Conservation (phyloP, 2,329 filamentous ascomycete genomes). For the Fusarium papillatum region DNA sequence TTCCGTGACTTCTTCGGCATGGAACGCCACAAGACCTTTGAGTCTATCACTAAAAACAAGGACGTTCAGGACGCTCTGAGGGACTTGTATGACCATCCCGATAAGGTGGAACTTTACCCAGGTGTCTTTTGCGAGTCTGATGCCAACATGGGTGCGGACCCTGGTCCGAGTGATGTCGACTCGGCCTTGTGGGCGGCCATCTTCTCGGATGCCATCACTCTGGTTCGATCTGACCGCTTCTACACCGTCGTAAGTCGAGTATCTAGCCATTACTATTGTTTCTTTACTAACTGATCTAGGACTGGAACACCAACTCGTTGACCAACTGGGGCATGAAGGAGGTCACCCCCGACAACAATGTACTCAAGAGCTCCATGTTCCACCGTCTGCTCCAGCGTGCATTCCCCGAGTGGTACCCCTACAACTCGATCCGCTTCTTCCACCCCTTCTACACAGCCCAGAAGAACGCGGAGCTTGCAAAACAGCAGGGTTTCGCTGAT, state of each 20-base stretch:
- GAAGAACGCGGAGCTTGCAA: conserved; percentile 30
- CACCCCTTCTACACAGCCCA: conserved; percentile 38
- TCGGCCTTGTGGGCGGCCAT: conserved; percentile 73
- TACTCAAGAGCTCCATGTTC: conserved; percentile 39
- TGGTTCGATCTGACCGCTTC: conserved; percentile 78
- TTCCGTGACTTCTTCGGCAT: conserved; percentile 73
- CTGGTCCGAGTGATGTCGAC: conserved; percentile 74
- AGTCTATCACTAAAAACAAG: conserved; percentile 39
- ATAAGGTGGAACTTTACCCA: conserved; percentile 74
- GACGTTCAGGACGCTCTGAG: conserved; percentile 23
- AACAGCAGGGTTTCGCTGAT: conserved; percentile 24
- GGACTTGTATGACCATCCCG: conserved; percentile 70
- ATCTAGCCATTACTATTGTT: rapidly evolving
- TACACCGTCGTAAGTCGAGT: conserved; percentile 59
- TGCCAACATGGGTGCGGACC: conserved; percentile 74
- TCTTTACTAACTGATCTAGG: conserved; percentile 20
- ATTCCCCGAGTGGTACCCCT: conserved; percentile 38
- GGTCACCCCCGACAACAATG: conserved; percentile 32
- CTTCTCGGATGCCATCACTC: conserved; percentile 77
- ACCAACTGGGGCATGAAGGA: conserved; percentile 47
- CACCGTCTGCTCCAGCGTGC: conserved; percentile 39
- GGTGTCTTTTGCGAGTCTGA: conserved; percentile 75
- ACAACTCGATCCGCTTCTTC: conserved; percentile 37
- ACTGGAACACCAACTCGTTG: conserved; percentile 55
- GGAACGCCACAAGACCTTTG: conserved; percentile 67